Base-by-base conservation (phyloP, 495 filamentous ascomycete genomes). In the Podospora australis region DNA sequence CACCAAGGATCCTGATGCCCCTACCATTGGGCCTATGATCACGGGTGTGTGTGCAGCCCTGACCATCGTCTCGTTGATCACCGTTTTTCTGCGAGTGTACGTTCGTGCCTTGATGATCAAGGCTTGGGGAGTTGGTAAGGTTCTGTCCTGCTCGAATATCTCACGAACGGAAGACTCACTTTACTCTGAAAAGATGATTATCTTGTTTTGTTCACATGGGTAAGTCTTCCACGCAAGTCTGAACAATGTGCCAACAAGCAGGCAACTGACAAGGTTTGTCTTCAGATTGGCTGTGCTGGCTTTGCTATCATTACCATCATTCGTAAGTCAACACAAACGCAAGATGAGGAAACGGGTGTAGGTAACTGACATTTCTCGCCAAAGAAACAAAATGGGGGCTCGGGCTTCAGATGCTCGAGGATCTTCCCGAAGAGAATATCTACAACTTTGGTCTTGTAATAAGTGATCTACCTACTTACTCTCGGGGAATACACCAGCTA, bases 331-430 rank as follows among this genome's bases (percentile, higher is more conserved):
- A 6, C n/a, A 6, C 53, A 17, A 22, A 29, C 21, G 19, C 26
- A 11, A 17, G 22, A 13, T 24, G 26, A n/a, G 6, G 20, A 24
- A n/a, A n/a, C n/a, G 23, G 40, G 13, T 28, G 5, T 14, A 23
- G 13, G 17, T 1, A 13, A 20, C 19, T 32, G 13, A 16, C 10
- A 21, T n/a, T 26, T 9, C 24, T 23, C 11, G 19, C 24, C 23
- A 10, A 32, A 70, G 67, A 71, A 48, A 68, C 69, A 39, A 66
- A 62, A 69, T 71, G 62, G 64, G 69, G 69, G 9, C 52, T 71
- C 1, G 69, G 69, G 7, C 44, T 71, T 19, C 46, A 48, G 34
- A 44, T 58, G 14, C 52, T 63, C 9, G 29, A 46, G 4, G 62
- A 69, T 39, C 56, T 71, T 44, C 69, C 69, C 0, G 10, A 14